Percentiles rank a stretch among this genome's conserved stretches.
These are phyloP conservation scores for Stephania yunnanensis DNA, from an alignment of 164 flowering plant species.

Conservation along the genomic window DNA sequence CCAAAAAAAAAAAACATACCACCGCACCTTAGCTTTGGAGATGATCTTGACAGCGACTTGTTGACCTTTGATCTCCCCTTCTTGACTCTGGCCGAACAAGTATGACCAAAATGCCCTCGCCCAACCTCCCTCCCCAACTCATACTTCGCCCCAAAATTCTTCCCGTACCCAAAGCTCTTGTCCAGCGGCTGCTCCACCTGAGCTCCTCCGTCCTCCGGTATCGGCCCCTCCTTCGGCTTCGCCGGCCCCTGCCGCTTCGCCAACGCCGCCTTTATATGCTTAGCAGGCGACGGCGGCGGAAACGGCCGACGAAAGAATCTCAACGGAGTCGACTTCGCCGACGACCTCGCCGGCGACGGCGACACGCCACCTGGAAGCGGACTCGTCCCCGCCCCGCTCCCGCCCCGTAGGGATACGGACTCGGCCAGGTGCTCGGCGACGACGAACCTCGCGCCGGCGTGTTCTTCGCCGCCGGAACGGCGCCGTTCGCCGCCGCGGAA, in stretches of 20 bases:
- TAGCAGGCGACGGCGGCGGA: slow-evolving; percentile 98
- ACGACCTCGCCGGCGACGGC: slow-evolving; percentile 69
- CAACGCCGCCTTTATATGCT: slow-evolving; percentile 82
- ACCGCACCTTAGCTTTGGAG: slow-evolving; percentile 83
- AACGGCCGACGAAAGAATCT: slow-evolving; percentile 75
- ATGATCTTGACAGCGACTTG: slow-evolving; percentile 88
- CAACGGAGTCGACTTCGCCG: slow-evolving; percentile 48
- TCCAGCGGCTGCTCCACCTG: slow-evolving; percentile 48
- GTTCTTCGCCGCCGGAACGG: slow-evolving; percentile 16
- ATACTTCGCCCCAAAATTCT: slow-evolving; percentile 82
- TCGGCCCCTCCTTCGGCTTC: slow-evolving; percentile 73
- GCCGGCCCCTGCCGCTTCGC: slow-evolving; percentile 54
- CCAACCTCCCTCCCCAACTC: slow-evolving; percentile 94
- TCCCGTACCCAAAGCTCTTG: slow-evolving; percentile 82
- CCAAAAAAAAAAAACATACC: slow-evolving; percentile 3
- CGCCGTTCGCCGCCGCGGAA: slow-evolving; percentile 34
- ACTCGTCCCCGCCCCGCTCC: slow-evolving; percentile 17
- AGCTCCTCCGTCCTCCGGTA: slow-evolving; percentile 69
- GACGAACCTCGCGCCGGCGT: slow-evolving; percentile 41
- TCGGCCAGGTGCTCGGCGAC: slow-evolving; percentile 57
- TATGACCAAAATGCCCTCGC: slow-evolving; percentile 97
- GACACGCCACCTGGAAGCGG: slow-evolving; percentile 72
- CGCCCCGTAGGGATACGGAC: slow-evolving; percentile 42
- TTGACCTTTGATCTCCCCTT: slow-evolving; percentile 84
- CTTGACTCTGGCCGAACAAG: slow-evolving; percentile 69